Evolutionary conservation across 371 early-diverging fungal genomes (phyloP), one percentile per base, ranked within the genome.

Genomic region (Rhizopus arrhizus): DNA sequence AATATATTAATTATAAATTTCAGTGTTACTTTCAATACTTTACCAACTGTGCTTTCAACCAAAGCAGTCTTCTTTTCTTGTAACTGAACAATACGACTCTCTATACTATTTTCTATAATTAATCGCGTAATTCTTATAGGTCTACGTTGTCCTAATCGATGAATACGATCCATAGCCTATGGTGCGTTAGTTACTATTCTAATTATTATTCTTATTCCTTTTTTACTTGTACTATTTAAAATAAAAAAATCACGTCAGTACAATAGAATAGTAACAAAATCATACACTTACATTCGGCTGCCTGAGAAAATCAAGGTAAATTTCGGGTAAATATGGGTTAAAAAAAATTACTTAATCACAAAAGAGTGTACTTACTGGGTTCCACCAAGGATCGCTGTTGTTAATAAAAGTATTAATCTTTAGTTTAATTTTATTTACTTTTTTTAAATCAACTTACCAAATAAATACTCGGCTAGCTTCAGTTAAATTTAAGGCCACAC

Each of bases 21-120:
- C 22, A 22, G 22, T 22, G 22, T 22, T 22, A 22, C 22, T 22
- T 22, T 22, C 43, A 43, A 43, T 15, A 73, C 78, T 65, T 84
- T 86, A 58, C 97, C 97, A 54, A 98, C 89, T 3, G 97, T 94
- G 13, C 89, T 87, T 56, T 94, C 87, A 33, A 95, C 94, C 62
- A 98, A 77, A 3, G 91, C 93, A 53, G 89, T 87, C 81, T 98
- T 98, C 84, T 96, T 97, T 50, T 93, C 93, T 70, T 98, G 99
- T 33, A 98, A 74, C 60, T 94, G 90, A 15, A 97, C 71, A 65
- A 98, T 97, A 46, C 96, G 86, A 28, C 88, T 86, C 72, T 99
- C 99, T 59, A 99, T 97, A 36, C 93, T 92, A 77, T 99, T 95
- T 64, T 95, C 94, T 56, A 97, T 93, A 49, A 98, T 91, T 51